phyloP scores from a whole-genome alignment of 352 stramenopile species.

The Albugo candida region DNA sequence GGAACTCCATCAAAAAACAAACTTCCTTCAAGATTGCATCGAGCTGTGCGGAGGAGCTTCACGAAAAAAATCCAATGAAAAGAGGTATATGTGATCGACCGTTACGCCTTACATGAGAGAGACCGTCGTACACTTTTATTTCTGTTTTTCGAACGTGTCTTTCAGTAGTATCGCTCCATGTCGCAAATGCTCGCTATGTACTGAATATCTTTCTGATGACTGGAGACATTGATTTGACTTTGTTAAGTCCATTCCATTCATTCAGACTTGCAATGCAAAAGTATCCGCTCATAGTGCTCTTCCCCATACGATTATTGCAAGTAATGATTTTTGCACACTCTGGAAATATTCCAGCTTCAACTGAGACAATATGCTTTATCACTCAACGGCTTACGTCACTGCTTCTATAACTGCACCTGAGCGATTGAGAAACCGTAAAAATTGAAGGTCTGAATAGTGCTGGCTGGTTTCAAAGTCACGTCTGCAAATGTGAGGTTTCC shows the following conservation, averaged over 20 bases:
- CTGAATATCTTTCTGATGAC: constrained; percentile 50
- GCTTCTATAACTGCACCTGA: too few relatives aligned
- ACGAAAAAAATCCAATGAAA: constrained; percentile 5
- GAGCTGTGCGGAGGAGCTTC: constrained; percentile 10
- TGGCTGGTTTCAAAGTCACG: constrained; percentile 57
- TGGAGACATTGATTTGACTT: too few relatives aligned
- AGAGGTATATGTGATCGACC: background rate
- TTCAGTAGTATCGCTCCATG: constrained; percentile 64
- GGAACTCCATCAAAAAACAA: constrained; percentile 49
- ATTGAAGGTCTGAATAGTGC: constrained; percentile 69
- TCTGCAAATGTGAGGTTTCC: constrained; percentile 65
- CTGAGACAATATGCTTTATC: constrained; percentile 11
- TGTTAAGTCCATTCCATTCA: too few relatives aligned
- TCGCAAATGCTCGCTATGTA: constrained; percentile 65
- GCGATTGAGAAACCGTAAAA: constrained; percentile 73
- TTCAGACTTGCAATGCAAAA: too few relatives aligned
- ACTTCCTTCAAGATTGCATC: constrained; percentile 42
- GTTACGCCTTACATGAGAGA: background rate
- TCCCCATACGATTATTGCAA: constrained; percentile 35
- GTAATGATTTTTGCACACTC: constrained; percentile 65
- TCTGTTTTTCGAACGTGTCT: too few relatives aligned
- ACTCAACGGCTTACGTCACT: background rate
- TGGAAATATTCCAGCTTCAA: constrained; percentile 64
- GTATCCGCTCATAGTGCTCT: too few relatives aligned
- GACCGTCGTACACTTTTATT: background rate